A percentile compares a stretch with the other conserved stretches of the same genome.
phyloP scores from a whole-genome alignment of 176 grass and related monocot species.

The Carex cristatella region DNA sequence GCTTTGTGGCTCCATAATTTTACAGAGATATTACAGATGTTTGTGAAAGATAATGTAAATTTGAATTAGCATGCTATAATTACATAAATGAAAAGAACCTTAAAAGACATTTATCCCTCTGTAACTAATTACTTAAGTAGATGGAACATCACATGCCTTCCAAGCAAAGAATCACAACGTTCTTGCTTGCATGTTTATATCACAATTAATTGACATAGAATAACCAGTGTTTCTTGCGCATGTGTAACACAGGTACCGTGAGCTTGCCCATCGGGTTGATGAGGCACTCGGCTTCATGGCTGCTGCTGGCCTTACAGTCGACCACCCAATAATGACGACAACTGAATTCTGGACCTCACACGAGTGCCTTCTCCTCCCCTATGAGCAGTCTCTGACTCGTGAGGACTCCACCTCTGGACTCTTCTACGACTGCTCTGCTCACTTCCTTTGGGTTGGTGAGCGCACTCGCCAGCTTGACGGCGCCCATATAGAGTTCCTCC shows the following conservation, averaged over 20 bases:
- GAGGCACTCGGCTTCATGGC: slow-evolving; percentile 97
- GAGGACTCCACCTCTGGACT: slow-evolving; percentile 87
- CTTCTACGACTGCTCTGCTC: slow-evolving; percentile 93
- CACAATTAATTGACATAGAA: not conserved
- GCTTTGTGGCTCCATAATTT: not conserved
- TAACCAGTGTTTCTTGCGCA: not conserved
- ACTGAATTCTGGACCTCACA: slow-evolving; percentile 98
- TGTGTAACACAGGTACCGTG: slow-evolving; percentile 60
- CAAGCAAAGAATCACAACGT: not conserved
- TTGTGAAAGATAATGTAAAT: not conserved
- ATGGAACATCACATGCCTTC: not conserved
- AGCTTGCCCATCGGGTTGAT: slow-evolving; percentile 82
- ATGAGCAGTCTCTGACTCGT: slow-evolving; percentile 87
- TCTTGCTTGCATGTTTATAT: not conserved
- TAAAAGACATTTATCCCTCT: not conserved
- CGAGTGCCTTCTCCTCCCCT: slow-evolving; percentile 90
- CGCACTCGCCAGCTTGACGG: slow-evolving; percentile 92
- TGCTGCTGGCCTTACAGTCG: slow-evolving; percentile 73
- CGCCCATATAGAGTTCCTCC: slow-evolving; percentile 96
- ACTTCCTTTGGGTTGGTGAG: slow-evolving; percentile 98
- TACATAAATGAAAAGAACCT: not conserved
- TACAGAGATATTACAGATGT: not conserved
- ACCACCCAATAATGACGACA: slow-evolving; percentile 95
- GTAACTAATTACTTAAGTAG: not conserved
- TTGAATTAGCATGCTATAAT: not conserved